Conservation (phyloP, 2,329 filamentous ascomycete genomes). For the Teratosphaeria viscida region DNA sequence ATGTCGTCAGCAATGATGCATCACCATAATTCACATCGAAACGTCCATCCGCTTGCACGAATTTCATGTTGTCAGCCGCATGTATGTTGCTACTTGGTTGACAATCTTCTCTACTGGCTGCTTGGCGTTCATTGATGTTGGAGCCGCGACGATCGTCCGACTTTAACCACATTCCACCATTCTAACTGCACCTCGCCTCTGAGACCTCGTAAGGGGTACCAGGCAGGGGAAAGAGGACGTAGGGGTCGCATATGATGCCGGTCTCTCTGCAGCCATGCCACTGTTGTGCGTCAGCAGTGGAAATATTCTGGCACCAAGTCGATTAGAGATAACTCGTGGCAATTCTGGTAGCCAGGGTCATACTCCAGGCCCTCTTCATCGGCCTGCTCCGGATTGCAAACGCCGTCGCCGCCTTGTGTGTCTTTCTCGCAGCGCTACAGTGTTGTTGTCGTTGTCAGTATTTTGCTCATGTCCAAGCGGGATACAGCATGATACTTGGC, state of each 20-base stretch:
- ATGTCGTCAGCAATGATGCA: too few species aligned
- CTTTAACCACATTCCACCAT: neutral
- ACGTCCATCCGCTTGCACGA: too few species aligned
- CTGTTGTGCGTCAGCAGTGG: neutral
- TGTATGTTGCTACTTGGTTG: too few species aligned
- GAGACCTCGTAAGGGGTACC: too few species aligned
- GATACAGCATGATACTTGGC: neutral
- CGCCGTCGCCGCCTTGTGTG: neutral
- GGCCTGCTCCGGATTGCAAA: neutral
- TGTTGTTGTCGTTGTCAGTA: neutral
- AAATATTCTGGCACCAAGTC: neutral
- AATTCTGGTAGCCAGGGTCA: neutral
- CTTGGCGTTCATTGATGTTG: too few species aligned
- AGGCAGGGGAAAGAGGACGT: too few species aligned
- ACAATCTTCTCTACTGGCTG: too few species aligned
- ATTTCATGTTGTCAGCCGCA: too few species aligned
- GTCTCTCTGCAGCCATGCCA: neutral
- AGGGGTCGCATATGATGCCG: neutral
- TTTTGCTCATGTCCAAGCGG: neutral
- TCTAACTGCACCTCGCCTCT: neutral
- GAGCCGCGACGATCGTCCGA: neutral
- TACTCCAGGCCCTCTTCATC: neutral
- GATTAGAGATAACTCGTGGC: neutral
- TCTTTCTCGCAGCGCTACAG: neutral
- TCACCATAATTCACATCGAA: too few species aligned